phyloP scores from a whole-genome alignment of 2,329 filamentous ascomycete genomes.

The Rugonectria rugulosa region DNA sequence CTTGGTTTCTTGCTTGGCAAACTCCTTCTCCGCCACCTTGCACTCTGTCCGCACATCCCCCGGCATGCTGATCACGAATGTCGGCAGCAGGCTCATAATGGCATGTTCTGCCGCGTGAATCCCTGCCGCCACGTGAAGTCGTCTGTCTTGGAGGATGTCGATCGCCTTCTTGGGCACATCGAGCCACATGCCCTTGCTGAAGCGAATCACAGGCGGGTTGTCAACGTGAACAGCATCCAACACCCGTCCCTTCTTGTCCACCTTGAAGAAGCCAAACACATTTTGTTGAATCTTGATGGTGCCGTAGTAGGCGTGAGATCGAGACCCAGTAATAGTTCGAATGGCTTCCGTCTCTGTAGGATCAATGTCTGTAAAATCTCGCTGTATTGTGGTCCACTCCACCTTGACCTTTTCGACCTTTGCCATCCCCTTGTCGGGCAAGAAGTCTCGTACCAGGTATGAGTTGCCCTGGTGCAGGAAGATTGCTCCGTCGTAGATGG shows the following conservation, averaged over 20 bases:
- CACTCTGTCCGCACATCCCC: slow-evolving; percentile 95
- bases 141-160: slow-evolving; percentile 75
- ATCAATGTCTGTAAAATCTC: slow-evolving; percentile 94
- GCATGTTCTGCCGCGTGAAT: slow-evolving; percentile 97
- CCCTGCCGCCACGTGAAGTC: slow-evolving; percentile 83
- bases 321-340: slow-evolving; percentile 69
- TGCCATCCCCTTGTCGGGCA: slow-evolving; percentile 80
- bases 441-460: slow-evolving; percentile 90
- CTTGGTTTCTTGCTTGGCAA: slow-evolving; percentile 71
- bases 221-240: slow-evolving; percentile 93
- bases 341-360: slow-evolving; percentile 91
- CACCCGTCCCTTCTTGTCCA: slow-evolving; percentile 85
- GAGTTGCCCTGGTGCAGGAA: slow-evolving; percentile 96
- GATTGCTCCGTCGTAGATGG: slow-evolving; percentile 95
- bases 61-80: slow-evolving; percentile 87
- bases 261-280: slow-evolving; percentile 96
- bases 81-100: slow-evolving; percentile 84
- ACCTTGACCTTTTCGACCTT: slow-evolving; percentile 89
- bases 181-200: slow-evolving; percentile 93
- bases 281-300: slow-evolving; percentile 84
- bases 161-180: slow-evolving; percentile 84
- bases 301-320: slow-evolving; percentile 82
- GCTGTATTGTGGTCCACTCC: slow-evolving; percentile 92
- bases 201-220: slow-evolving; percentile 86
- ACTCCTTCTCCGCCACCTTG: slow-evolving; percentile 88